Evolutionary conservation across 768 basidiomycete species (phyloP), one percentile per base, ranked within the genome.

Genomic region (Mycena galericulata): DNA sequence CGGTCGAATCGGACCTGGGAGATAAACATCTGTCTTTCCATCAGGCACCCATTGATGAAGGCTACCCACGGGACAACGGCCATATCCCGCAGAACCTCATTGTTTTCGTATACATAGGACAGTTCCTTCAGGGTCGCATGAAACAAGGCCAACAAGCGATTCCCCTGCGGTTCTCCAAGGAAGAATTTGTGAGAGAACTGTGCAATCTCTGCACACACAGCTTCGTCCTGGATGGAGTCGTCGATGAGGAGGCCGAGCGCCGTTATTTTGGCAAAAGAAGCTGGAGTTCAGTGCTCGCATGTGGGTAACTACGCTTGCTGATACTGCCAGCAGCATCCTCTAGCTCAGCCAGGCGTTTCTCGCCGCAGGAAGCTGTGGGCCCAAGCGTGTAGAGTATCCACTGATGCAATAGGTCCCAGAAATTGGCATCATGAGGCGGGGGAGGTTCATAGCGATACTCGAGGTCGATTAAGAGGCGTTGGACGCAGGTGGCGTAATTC

Each of bases 241-340:
- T 67, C 65, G 24, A 67, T 45, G 40, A 67, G 20, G 8, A 60
- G 59, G 18, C 41, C 65, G 14, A 67, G 36, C 3, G 57, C 65
- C 11, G 65, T 67, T 0, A 67, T 50, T 29, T 67, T 59, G 40
- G 65, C 65, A 24, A 53, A 60, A 67, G 49, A 27, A 67, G 65
- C 26, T 54, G 51, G 15, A 60, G 22, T 9, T 53, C 36, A 8
- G 29, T 66, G 40, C 30, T 32, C 1, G 50, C 22, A 26, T 46
- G 34, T 11, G 65, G 65, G 32, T 60, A 67, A n/a, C 34, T 18
- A 4, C 57, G 49, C 29, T 67, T 58, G 22, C 59, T 60, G 29
- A 67, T 18, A 15, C 57, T 41, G 3, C 65, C 65, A 7, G 65
- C 20, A 24, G 57, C 29, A 14, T 67, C 57, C 41, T 67, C 65